Evolutionary conservation across 192 early-diverging fungal species (phyloP), one percentile per base, ranked within the genome.

Genomic region (Kappamyces sp.): DNA sequence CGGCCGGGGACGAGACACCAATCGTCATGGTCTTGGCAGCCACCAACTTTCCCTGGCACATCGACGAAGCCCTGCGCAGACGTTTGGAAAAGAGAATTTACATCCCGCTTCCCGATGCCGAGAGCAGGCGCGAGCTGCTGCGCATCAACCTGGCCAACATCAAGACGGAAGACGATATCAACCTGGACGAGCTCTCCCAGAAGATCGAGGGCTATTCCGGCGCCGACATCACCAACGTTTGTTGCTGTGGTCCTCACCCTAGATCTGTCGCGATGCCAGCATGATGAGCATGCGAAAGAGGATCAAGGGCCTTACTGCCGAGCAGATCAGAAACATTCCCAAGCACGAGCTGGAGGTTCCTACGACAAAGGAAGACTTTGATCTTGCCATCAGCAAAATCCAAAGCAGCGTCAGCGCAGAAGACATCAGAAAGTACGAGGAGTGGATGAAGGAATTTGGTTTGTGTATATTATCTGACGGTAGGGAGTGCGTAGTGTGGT

Each of bases 41-140:
- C 1, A 84, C 82, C n/a, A 84, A 84, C 53, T 84, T 84, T 48
- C 82, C 82, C n/a, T 84, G 82, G 82, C 78, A 82, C n/a, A 81
- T 84, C 53, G 82, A 84, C 49, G 82, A 84, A 60, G 82, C 82
- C 5, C 39, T 84, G 40, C 62, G 82, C n/a, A 52, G 82, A 10
- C 61, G 82, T 2, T 60, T 84, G 47, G 82, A 84, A 58, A 84
- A 84, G 64, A 62, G 82, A 37, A 78, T 84, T 40, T 74, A 81
- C 64, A 81, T 84, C 23, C 81, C 81, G 5, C 54, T 82, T 1
- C 83, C 83, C 5, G 83, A 84, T 61, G 8, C 39, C 2, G 78
- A 82, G 23, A 58, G 61, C 36, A 64, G 83, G 15, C 60, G 63
- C 38, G 71, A 83, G 58, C 65, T 84, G 10, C 55, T 84, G 36